Base-by-base conservation (phyloP, 78 protist genomes). In the Andalucia godoyi region DNA sequence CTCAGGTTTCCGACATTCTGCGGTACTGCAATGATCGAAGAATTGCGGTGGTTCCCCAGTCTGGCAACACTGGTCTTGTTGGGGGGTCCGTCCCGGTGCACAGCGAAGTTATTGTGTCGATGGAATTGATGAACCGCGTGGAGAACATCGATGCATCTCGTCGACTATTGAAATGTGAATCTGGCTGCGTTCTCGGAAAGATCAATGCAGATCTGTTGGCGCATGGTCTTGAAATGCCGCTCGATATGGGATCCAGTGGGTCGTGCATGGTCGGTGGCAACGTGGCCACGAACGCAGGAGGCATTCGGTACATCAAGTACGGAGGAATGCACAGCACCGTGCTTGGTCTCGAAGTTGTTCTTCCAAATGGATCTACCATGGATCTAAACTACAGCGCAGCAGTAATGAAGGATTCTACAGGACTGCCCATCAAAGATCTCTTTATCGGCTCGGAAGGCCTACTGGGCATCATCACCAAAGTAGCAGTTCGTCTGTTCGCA, bases 61-160 rank as follows among this genome's bases (percentile, higher is more conserved):
- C 95, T n/a, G 98, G 98, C 2, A 94, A 94, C 66, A 94, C 98
- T 1, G 98, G 98, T 2, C 72, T 94, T 13, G 98, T 94, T 0
- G 95, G 85, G 23, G 76, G 93, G 46, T 30, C 73, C 42, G 84
- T 81, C 9, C 96, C 98, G 7, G 73, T 89, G 1, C 18, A n/a
- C 41, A 94, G 86, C 54, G 98, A 94, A 60, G 37, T 89, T 6
- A 79, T 89, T 60, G 21, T 55, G 25, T 29, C 53, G 53, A 55
- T 21, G 18, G 18, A 21, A 21, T 21, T 55, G 21, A 55, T 55
- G 60, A 55, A 55, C 25, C 21, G 21, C n/a, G 27, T 55, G n/a
- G 21, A 55, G 60, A 29, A 55, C 21, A 21, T 64, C 30, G 70
- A 64, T 64, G 70, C 9, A 4, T 37, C 36, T 1, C 1, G 61